A percentile compares a stretch with the other conserved stretches of the same genome.
Evolutionary conservation across 257 asterid species (phyloP).

Genomic region (Mentha longifolia): DNA sequence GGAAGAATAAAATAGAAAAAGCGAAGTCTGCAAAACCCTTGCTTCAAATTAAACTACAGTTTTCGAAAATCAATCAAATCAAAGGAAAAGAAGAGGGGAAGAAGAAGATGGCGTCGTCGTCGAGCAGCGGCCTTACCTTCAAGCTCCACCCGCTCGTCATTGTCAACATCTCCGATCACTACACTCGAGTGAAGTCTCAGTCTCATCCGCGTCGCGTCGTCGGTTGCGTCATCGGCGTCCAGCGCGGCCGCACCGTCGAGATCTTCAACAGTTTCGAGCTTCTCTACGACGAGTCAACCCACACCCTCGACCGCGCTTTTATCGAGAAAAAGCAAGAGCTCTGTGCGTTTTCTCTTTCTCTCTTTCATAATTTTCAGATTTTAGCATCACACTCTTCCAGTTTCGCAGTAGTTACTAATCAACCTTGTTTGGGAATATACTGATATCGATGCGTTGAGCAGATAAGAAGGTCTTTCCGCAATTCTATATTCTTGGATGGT

Average conservation of each 20-base stretch:
- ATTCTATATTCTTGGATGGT: conserved; percentile 92
- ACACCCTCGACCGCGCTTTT: conserved; percentile 80
- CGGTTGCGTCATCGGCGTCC: conserved; percentile 97
- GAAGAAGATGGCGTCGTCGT: conserved; percentile 76
- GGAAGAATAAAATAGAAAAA: background rate
- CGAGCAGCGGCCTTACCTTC: conserved; percentile 95
- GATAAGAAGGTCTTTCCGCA: conserved; percentile 97
- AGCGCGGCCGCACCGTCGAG: conserved; percentile 95
- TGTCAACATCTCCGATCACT: conserved; percentile 94
- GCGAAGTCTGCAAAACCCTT: conserved; percentile 13
- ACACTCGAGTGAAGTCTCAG: conserved; percentile 88
- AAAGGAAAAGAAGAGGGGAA: background rate
- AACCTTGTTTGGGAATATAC: conserved; percentile 15
- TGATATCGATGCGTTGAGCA: conserved; percentile 43
- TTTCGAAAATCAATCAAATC: conserved; percentile 6
- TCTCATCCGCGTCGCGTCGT: conserved; percentile 78
- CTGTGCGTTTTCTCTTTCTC: conserved; percentile 45
- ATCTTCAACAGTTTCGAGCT: conserved; percentile 97
- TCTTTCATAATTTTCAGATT: background rate
- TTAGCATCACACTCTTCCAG: background rate
- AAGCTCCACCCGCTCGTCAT: conserved; percentile 96
- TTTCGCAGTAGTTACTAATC: conserved; percentile 2
- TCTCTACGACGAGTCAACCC: conserved; percentile 68
- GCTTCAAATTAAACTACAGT: background rate
- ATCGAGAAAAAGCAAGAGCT: conserved; percentile 98